These are phyloP conservation scores for Aureobasidium vineae DNA, from an alignment of 2,329 filamentous ascomycete genomes.

Conservation along the genomic window DNA sequence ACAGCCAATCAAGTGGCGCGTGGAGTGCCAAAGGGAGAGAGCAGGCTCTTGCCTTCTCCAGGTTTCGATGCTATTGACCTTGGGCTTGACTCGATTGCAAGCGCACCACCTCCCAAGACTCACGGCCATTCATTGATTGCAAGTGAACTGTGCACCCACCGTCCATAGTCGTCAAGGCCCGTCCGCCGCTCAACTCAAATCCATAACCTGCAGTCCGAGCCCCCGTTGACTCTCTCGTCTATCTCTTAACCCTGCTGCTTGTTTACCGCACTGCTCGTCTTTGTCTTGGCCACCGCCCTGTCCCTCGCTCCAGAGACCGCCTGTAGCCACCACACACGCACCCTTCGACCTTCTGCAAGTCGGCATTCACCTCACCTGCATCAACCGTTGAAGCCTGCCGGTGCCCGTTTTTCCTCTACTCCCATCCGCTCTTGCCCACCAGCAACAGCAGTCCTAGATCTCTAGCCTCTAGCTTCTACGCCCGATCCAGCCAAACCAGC, in stretches of 20 bases:
- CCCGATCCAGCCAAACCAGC: constrained; percentile 18
- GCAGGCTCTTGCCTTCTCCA: constrained; percentile 7
- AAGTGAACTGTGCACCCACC: constrained; percentile 16
- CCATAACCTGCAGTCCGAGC: neutral
- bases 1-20: constrained; percentile 3
- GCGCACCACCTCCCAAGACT: too few relatives aligned
- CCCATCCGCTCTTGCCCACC: constrained; percentile 11
- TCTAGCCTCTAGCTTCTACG: constrained; percentile 1
- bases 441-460: neutral
- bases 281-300: constrained; percentile 20
- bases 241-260: constrained; percentile 16
- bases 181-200: neutral
- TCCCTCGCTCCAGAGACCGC: neutral
- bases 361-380: constrained; percentile 15
- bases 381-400: constrained; percentile 24
- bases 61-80: constrained; percentile 4
- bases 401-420: constrained; percentile 22
- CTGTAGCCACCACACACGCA: neutral
- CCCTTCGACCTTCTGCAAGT: neutral
- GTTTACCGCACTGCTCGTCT: constrained; percentile 12
- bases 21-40: constrained; percentile 9
- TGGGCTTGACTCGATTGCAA: constrained; percentile 17
- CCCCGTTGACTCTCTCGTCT: neutral
- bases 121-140: neutral
- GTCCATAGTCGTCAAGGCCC: constrained; percentile 6